These are phyloP conservation scores for Yamadazyma siamensis DNA, from an alignment of 1,139 yeast genomes.

Conservation along the genomic window DNA sequence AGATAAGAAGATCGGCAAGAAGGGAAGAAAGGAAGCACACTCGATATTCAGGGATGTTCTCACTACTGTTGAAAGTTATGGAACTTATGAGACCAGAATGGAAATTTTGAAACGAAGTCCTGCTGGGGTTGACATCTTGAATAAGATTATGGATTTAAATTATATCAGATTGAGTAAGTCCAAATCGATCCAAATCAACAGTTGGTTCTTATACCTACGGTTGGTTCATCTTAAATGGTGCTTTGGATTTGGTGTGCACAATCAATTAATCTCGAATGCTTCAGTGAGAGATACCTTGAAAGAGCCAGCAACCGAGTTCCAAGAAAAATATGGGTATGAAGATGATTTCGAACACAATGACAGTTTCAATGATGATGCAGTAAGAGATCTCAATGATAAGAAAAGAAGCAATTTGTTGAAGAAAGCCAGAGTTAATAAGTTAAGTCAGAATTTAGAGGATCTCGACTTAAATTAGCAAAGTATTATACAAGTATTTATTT, in stretches of 20 bases:
- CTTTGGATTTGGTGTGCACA: slow-evolving; percentile 66
- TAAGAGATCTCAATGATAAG: slow-evolving; percentile 24
- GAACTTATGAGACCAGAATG: slow-evolving; percentile 36
- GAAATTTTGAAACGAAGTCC: slow-evolving; percentile 34
- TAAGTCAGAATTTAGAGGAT: slow-evolving; percentile 28
- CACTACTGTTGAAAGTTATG: slow-evolving; percentile 45
- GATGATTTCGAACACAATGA: slow-evolving; percentile 16
- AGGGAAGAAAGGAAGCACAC: slow-evolving; percentile 58
- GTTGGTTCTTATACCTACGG: slow-evolving; percentile 65
- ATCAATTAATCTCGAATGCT: slow-evolving; percentile 54
- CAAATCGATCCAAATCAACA: slow-evolving; percentile 55
- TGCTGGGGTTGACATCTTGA: slow-evolving; percentile 40
- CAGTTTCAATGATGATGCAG: slow-evolving; percentile 9
- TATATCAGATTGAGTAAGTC: slow-evolving; percentile 55
- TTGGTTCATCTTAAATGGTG: slow-evolving; percentile 66
- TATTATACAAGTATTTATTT: neutral
- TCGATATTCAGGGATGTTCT: slow-evolving; percentile 63
- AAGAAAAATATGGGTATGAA: slow-evolving; percentile 23
- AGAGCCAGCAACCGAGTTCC: slow-evolving; percentile 37
- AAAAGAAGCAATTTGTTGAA: slow-evolving; percentile 29
- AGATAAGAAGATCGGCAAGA: slow-evolving; percentile 55
- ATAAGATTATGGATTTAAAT: slow-evolving; percentile 35
- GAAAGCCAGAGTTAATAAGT: slow-evolving; percentile 33
- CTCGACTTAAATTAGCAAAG: slow-evolving; percentile 13
- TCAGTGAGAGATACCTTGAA: slow-evolving; percentile 41